Base-by-base conservation (phyloP, 345 rosid genomes). In the Citrus unshiu region DNA sequence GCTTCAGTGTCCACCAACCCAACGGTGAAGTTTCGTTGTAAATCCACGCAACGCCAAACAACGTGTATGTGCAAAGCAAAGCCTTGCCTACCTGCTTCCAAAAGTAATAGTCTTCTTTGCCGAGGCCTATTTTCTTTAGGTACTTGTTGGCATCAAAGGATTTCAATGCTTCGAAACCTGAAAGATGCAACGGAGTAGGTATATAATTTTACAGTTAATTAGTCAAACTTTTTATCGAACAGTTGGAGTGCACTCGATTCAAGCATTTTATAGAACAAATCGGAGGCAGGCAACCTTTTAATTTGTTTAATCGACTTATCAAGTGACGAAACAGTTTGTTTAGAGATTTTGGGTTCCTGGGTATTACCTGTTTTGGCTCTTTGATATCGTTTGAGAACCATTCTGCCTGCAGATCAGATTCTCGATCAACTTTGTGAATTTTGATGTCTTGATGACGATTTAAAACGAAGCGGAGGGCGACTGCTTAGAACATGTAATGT, bases 1-100 rank as follows among this genome's bases (percentile, higher is more conserved):
- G 97, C 91, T 87, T 94, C 83, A 94, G 77, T 18, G 94, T 91
- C 97, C 97, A 94, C 98, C 97, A 96, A 22, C 98, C 97, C 4
- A 94, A 86, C 1, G 98, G 94, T 8, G 98, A 94, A 0, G 94
- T 93, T 81, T 93, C 94, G 46, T 91, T 91, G 88, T 87, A 94
- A 22, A 91, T 37, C 97, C 98, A 93, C 0, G 87, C 93, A 5
- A 73, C 72, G 46, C 98, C 98, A 27, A 85, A 81, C 56, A 96
- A 56, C 24, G 95, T 74, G 88, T 94, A 96, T 13, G 93, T 89
- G 87, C 91, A 89, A 4, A 93, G 80, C 80, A 96, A 78, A 25
- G 94, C 89, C 91, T 91, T 94, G 22, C 97, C 95, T 4, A 94
- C 81, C 86, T 92, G 94, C 85, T 89, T 91, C 94, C 94, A 93